Evolutionary conservation across 78 protist genomes (phyloP), one percentile per base, ranked within the genome.

Genomic region (Dictyostelium citrinum): DNA sequence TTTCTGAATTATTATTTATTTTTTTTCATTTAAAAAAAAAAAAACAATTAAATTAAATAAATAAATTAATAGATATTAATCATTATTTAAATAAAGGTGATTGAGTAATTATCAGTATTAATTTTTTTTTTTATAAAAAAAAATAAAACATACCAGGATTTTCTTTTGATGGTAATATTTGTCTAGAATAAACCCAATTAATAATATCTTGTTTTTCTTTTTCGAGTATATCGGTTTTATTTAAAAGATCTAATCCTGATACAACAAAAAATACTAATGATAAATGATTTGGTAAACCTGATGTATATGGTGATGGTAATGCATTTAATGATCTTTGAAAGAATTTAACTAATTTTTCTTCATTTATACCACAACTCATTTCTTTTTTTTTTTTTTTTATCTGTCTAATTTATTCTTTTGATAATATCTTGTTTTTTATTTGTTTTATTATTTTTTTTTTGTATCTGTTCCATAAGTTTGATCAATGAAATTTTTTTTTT

Each of bases 231-330:
- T 91, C 96, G 4, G 83, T 22, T 67, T 49, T 83, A 14, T 74
- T 91, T 33, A 96, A 61, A 7, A 96, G 20, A 82, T 96, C 97
- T 24, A 96, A 68, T n/a, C 95, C 96, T 46, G 93, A 74, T 27
- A 96, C 60, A 2, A 74, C 39, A 82, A 96, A 96, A 88, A 85
- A 96, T 8, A 45, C 27, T 31, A 96, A 31, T 60, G 97, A 88
- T 31, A 85, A 27, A 46, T 83, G 94, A 51, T 88, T 95, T 43
- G 82, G 43, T 33, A 90, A 81, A 29, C 74, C 95, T 37, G 45
- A 29, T 31, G 86, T 37, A 76, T 95, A 95, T 10, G 93, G 95
- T 71, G 49, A n/a, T 2, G 96, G 96, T 7, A 95, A 27, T 64
- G 82, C 84, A 41, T 81, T 72, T 51, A 85, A 55, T 41, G 70